Percentiles rank a stretch among this genome's conserved stretches.
Evolutionary conservation across 2,329 filamentous ascomycete genomes (phyloP).

Genomic region (Boeremia exigua): DNA sequence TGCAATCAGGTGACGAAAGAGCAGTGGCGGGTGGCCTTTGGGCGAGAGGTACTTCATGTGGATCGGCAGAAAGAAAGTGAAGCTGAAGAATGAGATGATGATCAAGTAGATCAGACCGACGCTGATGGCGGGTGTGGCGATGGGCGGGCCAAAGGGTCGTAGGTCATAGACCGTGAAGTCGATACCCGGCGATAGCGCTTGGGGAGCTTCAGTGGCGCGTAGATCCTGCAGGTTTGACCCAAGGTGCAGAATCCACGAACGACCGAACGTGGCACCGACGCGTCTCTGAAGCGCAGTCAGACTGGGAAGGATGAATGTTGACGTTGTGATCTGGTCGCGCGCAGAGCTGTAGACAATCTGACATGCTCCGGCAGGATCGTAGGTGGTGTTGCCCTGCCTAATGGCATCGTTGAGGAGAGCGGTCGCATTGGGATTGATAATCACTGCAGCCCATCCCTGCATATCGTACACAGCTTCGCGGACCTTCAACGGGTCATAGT

Average conservation of each 20-base stretch:
- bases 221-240: constrained; percentile 14
- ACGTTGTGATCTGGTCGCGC: constrained; percentile 61
- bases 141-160: constrained; percentile 63
- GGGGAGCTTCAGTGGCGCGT: constrained; percentile 55
- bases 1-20: constrained; percentile 63
- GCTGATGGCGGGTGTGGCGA: constrained; percentile 63
- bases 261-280: constrained; percentile 57
- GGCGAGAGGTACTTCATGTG: constrained; percentile 64
- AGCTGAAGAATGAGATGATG: constrained; percentile 71
- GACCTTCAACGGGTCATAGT: constrained; percentile 62
- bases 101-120: constrained; percentile 72
- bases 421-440: constrained; percentile 69
- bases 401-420: constrained; percentile 62
- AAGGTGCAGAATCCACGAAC: constrained; percentile 45
- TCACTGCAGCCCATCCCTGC: constrained; percentile 64
- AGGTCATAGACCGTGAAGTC: constrained; percentile 64
- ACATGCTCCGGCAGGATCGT: constrained; percentile 65
- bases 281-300: constrained; percentile 54
- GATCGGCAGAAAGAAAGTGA: constrained; percentile 68
- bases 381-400: constrained; percentile 61
- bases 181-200: constrained; percentile 62
- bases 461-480: constrained; percentile 65
- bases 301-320: constrained; percentile 60
- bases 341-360: constrained; percentile 64
- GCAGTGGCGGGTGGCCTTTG: constrained; percentile 62